Evolutionary conservation across 169 alveolate genomes (phyloP).

Genomic region (Cystoisospora suis): DNA sequence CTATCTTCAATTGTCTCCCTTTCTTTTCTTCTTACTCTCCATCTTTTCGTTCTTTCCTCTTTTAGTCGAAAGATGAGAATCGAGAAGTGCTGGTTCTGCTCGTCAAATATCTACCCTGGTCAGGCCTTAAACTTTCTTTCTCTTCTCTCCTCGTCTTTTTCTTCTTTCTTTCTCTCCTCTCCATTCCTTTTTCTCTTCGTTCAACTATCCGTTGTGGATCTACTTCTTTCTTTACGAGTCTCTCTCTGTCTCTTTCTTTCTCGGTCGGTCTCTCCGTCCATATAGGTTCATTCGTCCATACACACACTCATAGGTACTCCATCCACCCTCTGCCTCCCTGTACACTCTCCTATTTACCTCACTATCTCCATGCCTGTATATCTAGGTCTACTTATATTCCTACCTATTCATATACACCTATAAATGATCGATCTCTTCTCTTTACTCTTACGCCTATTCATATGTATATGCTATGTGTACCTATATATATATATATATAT

Average conservation of each 20-base stretch:
- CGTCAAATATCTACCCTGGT: constrained; percentile 73
- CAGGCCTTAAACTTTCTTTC: not conserved
- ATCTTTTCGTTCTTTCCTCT: too few relatives aligned
- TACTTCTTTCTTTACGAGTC: not conserved
- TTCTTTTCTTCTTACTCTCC: too few relatives aligned
- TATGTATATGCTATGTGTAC: not conserved
- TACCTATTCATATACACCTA: not conserved
- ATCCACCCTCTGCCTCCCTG: not conserved
- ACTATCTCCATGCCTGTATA: not conserved
- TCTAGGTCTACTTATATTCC: not conserved
- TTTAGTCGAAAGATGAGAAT: constrained; percentile 47
- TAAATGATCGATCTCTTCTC: too few relatives aligned
- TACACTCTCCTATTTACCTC: not conserved
- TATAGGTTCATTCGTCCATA: not conserved
- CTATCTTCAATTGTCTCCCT: too few relatives aligned
- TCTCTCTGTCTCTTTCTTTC: not conserved
- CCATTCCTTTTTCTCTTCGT: not conserved
- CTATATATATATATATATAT: not conserved
- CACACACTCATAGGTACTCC: not conserved
- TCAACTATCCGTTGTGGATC: not conserved
- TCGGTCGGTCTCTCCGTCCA: not conserved
- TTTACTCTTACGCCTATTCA: not conserved
- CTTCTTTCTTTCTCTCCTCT: not conserved
- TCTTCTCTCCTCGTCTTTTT: not conserved
- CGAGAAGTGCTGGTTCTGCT: constrained; percentile 75